Evolutionary conservation across 2,329 filamentous ascomycete genomes (phyloP).

Genomic region (Chaetomiaceae sp.): DNA sequence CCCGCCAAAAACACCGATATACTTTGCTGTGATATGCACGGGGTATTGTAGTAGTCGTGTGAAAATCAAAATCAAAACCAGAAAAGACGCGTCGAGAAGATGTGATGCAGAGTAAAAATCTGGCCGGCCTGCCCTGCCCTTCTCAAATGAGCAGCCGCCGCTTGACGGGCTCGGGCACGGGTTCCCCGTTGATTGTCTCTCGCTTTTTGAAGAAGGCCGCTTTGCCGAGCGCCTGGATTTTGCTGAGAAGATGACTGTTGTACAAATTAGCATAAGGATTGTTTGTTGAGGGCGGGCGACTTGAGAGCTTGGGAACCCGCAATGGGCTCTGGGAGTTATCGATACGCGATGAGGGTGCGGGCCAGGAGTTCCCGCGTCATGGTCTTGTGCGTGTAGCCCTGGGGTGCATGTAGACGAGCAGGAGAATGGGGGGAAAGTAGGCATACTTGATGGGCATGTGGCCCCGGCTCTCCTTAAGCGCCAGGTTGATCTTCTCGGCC

Average conservation of each 20-base stretch:
- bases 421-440: constrained; percentile 13
- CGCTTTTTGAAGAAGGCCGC: constrained; percentile 33
- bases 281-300: too few species aligned
- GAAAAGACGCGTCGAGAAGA: neutral
- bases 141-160: constrained; percentile 37
- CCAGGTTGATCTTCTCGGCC: constrained; percentile 45
- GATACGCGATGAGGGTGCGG: too few species aligned
- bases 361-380: constrained; percentile 5
- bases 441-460: constrained; percentile 54
- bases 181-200: constrained; percentile 30
- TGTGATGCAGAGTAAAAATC: too few species aligned
- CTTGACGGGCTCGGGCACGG: constrained; percentile 43
- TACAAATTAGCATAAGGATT: constrained; percentile 30
- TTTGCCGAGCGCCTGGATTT: constrained; percentile 45
- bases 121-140: too few species aligned
- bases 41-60: constrained; percentile 3
- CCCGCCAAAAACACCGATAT: neutral
- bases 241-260: constrained; percentile 51
- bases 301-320: too few species aligned
- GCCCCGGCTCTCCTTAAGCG: constrained; percentile 53
- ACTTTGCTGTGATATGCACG: neutral
- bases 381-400: neutral
- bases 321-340: too few species aligned
- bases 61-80: neutral
- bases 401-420: constrained; percentile 5